phyloP scores from a whole-genome alignment of 2,329 filamentous ascomycete genomes.

The Macrophomina phaseolina region DNA sequence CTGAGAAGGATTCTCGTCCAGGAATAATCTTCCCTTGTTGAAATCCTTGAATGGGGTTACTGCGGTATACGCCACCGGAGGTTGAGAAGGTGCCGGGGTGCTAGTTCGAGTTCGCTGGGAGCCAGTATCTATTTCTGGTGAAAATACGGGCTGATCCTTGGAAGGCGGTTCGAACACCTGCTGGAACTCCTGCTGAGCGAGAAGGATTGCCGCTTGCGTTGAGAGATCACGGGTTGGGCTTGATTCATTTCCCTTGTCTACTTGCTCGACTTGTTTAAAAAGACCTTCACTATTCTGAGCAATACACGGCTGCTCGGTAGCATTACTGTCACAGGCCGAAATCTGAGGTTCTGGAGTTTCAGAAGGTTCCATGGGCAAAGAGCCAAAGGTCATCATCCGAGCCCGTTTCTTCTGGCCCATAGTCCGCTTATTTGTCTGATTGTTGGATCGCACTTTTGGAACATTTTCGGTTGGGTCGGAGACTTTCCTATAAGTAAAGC shows the following conservation, averaged over 20 bases:
- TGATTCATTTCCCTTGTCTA: background rate
- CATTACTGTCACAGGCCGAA: background rate
- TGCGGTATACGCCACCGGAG: background rate
- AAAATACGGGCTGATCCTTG: background rate
- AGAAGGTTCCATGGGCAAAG: background rate
- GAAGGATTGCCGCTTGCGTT: slow-evolving; percentile 44
- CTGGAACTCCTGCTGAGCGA: slow-evolving; percentile 42
- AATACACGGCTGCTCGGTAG: background rate
- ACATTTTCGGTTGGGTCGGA: background rate
- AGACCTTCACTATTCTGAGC: background rate
- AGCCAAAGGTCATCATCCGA: slow-evolving; percentile 36
- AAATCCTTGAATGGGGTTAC: slow-evolving; percentile 31
- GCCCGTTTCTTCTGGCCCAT: slow-evolving; percentile 7
- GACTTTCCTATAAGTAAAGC: slow-evolving; percentile 37
- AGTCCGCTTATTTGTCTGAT: background rate
- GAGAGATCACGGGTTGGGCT: slow-evolving; percentile 34
- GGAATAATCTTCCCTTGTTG: slow-evolving; percentile 29
- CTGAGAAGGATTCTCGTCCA: slow-evolving; percentile 32
- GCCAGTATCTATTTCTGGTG: background rate
- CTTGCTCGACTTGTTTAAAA: background rate
- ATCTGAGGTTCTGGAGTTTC: background rate
- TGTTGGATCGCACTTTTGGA: background rate
- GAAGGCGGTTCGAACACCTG: slow-evolving; percentile 33
- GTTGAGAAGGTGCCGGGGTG: slow-evolving; percentile 11
- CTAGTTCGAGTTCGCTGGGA: background rate